phyloP scores from a whole-genome alignment of 2,329 filamentous ascomycete genomes.

The Fusarium domesticum region DNA sequence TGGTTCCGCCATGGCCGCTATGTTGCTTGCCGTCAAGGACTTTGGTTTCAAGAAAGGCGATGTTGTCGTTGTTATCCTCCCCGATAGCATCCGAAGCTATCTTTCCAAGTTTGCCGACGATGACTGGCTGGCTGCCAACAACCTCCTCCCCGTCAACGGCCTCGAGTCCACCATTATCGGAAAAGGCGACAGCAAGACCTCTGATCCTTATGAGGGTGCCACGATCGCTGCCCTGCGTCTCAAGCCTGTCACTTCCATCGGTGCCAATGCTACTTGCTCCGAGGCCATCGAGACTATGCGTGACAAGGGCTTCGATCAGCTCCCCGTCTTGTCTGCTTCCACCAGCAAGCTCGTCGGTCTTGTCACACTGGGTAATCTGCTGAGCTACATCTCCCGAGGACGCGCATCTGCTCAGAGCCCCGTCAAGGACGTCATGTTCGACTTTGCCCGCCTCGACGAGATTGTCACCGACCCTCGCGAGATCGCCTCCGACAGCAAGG shows the following conservation, averaged over 20 bases:
- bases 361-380: slow-evolving; percentile 89
- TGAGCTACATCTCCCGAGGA: slow-evolving; percentile 83
- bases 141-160: slow-evolving; percentile 67
- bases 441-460: slow-evolving; percentile 84
- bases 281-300: slow-evolving; percentile 97
- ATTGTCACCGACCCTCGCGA: slow-evolving; percentile 84
- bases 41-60: slow-evolving; percentile 77
- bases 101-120: slow-evolving; percentile 98
- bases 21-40: slow-evolving; percentile 74
- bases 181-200: slow-evolving; percentile 37
- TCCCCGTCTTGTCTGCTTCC: slow-evolving; percentile 75
- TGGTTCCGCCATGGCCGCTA: slow-evolving; percentile 84
- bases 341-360: slow-evolving; percentile 79
- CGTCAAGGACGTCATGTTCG: slow-evolving; percentile 92
- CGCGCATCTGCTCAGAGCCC: slow-evolving; percentile 70
- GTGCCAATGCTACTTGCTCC: slow-evolving; percentile 67
- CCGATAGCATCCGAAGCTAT: slow-evolving; percentile 96
- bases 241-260: slow-evolving; percentile 88
- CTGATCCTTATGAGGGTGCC: slow-evolving; percentile 71
- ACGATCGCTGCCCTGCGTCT: slow-evolving; percentile 81
- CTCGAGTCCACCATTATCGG: slow-evolving; percentile 47
- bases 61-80: slow-evolving; percentile 84
- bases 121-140: slow-evolving; percentile 97
- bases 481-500: slow-evolving; percentile 43
- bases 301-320: slow-evolving; percentile 96